Evolutionary conservation across 352 stramenopile species (phyloP).

Genomic region (Globisporangium canariense): DNA sequence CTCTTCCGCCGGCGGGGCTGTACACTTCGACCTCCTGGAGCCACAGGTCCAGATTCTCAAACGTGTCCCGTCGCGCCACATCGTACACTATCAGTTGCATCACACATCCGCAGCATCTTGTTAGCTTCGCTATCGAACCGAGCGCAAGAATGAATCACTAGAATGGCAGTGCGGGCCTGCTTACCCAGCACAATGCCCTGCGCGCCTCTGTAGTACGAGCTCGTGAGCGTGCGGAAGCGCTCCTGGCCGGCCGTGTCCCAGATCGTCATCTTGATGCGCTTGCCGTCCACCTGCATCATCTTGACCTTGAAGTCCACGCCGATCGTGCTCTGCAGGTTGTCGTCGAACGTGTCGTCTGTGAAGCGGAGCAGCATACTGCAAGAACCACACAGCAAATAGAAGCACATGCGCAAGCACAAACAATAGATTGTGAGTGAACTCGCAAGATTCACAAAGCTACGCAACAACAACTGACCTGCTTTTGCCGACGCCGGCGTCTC

Average conservation of each 20-base stretch:
- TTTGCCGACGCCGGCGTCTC: conserved; percentile 97
- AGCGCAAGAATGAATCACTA: not conserved
- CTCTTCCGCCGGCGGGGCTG: conserved; percentile 90
- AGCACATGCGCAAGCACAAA: not conserved
- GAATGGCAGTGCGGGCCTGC: not conserved
- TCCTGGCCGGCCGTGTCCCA: conserved; percentile 99
- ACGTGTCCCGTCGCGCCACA: conserved; percentile 94
- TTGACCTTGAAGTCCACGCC: conserved; percentile 98
- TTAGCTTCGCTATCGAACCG: not conserved
- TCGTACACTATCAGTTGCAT: conserved; percentile 87
- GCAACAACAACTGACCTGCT: conserved; percentile 64
- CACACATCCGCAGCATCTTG: not conserved
- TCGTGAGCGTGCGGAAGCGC: conserved; percentile 97
- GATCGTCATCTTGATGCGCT: conserved; percentile 98
- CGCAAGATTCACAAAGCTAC: not conserved
- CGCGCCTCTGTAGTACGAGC: conserved; percentile 96
- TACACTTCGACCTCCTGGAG: conserved; percentile 98
- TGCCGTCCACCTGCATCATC: conserved; percentile 94
- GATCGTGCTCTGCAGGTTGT: conserved; percentile 97
- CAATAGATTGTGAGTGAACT: not conserved
- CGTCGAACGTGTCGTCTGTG: conserved; percentile 97
- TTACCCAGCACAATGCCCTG: conserved; percentile 96
- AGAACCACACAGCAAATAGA: not conserved
- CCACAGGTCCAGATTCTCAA: conserved; percentile 98
- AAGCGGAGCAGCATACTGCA: conserved; percentile 96